Base-by-base conservation (phyloP, 768 basidiomycete genomes). In the Kwoniella bestiolae region DNA sequence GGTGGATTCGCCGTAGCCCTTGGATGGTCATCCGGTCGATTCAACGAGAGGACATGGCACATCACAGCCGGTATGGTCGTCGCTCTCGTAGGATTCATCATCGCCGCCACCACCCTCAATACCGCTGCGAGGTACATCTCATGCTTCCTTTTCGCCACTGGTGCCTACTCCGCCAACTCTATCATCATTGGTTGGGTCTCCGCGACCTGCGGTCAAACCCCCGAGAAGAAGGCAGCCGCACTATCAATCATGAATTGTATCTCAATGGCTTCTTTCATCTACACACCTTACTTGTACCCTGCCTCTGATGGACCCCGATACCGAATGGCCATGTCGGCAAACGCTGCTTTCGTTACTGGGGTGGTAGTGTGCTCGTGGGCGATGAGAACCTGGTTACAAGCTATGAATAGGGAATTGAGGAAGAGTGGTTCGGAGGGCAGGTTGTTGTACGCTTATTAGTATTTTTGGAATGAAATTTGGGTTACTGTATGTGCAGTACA, bases 11-110 rank as follows among this genome's bases (percentile, higher is more conserved):
- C 58, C 44, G 51, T 73, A 45, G 21, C 46, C 12, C 34, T 65
- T 23, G 65, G 68, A 41, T 60, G 38, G 16, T 59, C 66, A 5
- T 72, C 71, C 29, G 67, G 67, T 46, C 46, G 63, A 46, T 65
- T 63, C 35, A 72, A 72, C 65, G 68, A 72, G 44, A 35, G 67
- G n/a, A 66, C 71, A 3, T 72, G 67, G 67, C 71, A 72, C 44
- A 72, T 72, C 41, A 67, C 67, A 31, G 65, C 16, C 25, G 52
- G 69, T 28, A 68, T 61, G 57, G 55, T 63, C 28, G 50, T 71
- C 44, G 69, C 67, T 26, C 38, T 70, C 23, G 28, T 65, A 31
- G 69, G 69, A 21, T 73, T 70, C 49, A 56, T 65, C 5, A 51
- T 73, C 35, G 63, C 72, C 11, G 32, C 61, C 0, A 49, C 65